Evolutionary conservation across 2,329 filamentous ascomycete genomes (phyloP), one percentile per base, ranked within the genome.

Genomic region (Aspergillus eucalypticola): DNA sequence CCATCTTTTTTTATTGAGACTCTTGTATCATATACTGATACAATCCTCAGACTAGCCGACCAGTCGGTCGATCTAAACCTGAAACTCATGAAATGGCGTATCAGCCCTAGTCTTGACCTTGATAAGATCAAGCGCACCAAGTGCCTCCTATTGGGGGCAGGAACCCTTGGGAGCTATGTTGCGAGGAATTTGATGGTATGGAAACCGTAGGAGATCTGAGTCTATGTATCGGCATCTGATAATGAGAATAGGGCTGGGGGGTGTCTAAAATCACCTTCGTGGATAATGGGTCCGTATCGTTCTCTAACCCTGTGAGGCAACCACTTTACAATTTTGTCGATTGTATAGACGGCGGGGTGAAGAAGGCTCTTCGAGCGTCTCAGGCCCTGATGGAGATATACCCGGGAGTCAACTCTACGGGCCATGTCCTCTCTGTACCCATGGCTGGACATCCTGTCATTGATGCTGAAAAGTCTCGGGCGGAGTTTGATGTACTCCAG

Each of bases 71-170:
- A 99, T 71, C 83, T 99, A 60, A 99, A 99, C 71, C 82, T 98
- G 61, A 98, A 98, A 78, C 84, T 99, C 60, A 99, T 99, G 88
- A 99, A 97, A 79, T 99, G 95, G 95, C 88, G 95, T 41, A 92
- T 99, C 69, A 91, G 92, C 7, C 95, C 95, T 0, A 88, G 88
- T 54, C 84, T 99, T 42, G 85, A 98, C 72, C 85, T 99, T 8
- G 92, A 97, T 29, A 85, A 86, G 29, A 93, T 98, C 73, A 97
- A 96, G 72, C 85, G 89, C 59, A 94, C 92, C 3, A 96, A 88
- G 71, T 99, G 95, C 72, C 84, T 99, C 15, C 81, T 99, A 2
- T 86, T 99, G 1, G 95, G 95, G 4, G 92, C 95, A 0, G 95
- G 95, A 13, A 99, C 95, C 0, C 82, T 99, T 1, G 95, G 95